Conservation (phyloP, 345 rosid species). For the Nephelium lappaceum region DNA sequence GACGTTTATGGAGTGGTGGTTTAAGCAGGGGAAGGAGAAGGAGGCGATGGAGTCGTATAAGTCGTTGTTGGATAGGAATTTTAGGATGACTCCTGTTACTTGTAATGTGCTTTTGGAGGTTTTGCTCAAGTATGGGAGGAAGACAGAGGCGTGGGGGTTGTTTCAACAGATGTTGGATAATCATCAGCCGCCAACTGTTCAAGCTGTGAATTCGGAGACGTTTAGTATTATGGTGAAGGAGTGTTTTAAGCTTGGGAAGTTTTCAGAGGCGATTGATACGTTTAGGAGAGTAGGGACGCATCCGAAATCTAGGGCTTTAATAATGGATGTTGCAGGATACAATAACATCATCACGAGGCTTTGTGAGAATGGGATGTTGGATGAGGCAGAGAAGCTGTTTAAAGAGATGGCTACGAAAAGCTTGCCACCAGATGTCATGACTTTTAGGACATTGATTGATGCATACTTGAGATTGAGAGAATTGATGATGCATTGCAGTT, state of each 20-base stretch:
- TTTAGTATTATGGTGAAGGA: conserved; percentile 86
- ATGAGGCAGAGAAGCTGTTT: conserved; percentile 70
- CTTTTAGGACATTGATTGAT: conserved; percentile 75
- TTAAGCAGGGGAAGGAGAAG: conserved; percentile 78
- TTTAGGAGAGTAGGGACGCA: conserved; percentile 79
- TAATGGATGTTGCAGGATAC: conserved; percentile 83
- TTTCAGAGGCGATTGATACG: conserved; percentile 57
- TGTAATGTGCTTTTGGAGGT: conserved; percentile 85
- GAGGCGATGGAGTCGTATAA: conserved; percentile 84
- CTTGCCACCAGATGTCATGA: conserved; percentile 72
- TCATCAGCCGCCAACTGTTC: conserved; percentile 81
- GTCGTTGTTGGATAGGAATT: conserved; percentile 76
- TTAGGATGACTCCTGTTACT: conserved; percentile 79
- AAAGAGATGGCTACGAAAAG: conserved; percentile 60
- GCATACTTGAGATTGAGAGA: conserved; percentile 67
- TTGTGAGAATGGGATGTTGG: conserved; percentile 77
- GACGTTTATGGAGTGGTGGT: conserved; percentile 94
- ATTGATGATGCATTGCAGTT: conserved; percentile 67
- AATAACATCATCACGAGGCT: conserved; percentile 71
- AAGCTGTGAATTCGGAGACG: conserved; percentile 86
- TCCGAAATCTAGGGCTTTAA: conserved; percentile 68
- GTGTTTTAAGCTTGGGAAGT: conserved; percentile 75
- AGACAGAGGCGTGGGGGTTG: conserved; percentile 65
- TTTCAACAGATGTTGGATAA: conserved; percentile 86
- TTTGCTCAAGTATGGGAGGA: conserved; percentile 70